phyloP scores from a whole-genome alignment of 2,329 filamentous ascomycete genomes.

The Orbilia javanica region DNA sequence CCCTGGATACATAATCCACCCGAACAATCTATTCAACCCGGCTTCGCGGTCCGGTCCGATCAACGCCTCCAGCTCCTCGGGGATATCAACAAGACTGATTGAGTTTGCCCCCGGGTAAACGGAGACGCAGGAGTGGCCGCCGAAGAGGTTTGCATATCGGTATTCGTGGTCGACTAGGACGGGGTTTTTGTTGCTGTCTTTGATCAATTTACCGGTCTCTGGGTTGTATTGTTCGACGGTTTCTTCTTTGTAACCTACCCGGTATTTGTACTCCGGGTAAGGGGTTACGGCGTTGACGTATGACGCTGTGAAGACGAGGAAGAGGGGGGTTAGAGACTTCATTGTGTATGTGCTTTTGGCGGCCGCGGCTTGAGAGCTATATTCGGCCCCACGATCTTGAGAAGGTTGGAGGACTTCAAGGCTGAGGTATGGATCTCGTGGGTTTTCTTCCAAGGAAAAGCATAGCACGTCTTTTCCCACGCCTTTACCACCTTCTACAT shows the following conservation, averaged over 20 bases:
- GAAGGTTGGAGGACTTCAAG: background rate
- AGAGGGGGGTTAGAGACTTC: constrained; percentile 1
- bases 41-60: background rate
- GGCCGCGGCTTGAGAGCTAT: background rate
- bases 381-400: background rate
- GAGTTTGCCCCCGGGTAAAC: constrained; percentile 27
- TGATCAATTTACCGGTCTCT: background rate
- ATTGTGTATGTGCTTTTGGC: constrained; percentile 1
- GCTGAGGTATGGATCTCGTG: background rate
- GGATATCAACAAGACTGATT: constrained; percentile 8
- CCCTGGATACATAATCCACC: constrained; percentile 41
- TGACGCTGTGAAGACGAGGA: background rate
- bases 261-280: constrained; percentile 27
- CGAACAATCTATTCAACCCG: constrained; percentile 8
- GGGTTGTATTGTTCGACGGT: constrained; percentile 23
- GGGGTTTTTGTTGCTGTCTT: background rate
- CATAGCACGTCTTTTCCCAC: background rate
- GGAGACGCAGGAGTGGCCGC: constrained; percentile 17
- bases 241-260: constrained; percentile 17
- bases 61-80: background rate
- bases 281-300: background rate
- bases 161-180: background rate
- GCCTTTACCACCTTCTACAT: too few species aligned
- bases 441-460: background rate
- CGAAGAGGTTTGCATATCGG: constrained; percentile 20